phyloP scores from a whole-genome alignment of 805 yeast genomes.

The Hanseniaspora valbyensis region DNA sequence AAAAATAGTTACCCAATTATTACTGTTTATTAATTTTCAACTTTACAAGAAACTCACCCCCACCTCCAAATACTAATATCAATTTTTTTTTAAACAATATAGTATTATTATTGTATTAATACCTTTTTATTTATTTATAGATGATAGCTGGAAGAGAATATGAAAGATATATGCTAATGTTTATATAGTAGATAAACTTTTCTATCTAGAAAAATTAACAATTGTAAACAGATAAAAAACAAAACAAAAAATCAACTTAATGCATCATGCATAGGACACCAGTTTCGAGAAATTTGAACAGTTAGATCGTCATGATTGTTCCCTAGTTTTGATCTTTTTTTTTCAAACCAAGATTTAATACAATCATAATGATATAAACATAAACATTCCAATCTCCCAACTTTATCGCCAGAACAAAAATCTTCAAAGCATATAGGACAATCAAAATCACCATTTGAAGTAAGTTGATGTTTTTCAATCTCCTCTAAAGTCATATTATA shows the following conservation, averaged over 20 bases:
- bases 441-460: constrained; percentile 41
- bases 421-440: constrained; percentile 94
- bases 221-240: background rate
- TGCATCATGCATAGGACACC: constrained; percentile 41
- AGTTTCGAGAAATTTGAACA: constrained; percentile 33
- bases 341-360: constrained; percentile 80
- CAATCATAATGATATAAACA: constrained; percentile 90
- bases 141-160: no score
- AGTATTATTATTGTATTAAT: no score
- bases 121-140: no score
- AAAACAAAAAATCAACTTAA: background rate
- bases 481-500: constrained; percentile 35
- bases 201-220: no score
- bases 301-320: constrained; percentile 17
- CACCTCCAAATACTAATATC: no score
- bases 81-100: no score
- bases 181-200: no score
- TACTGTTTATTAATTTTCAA: background rate
- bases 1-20: background rate
- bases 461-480: constrained; percentile 19
- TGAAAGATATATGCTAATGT: no score
- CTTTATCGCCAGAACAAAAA: constrained; percentile 71
- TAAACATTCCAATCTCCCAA: constrained; percentile 84
- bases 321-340: constrained; percentile 45
- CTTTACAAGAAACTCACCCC: no score